Evolutionary conservation across 257 asterid genomes (phyloP), one percentile per base, ranked within the genome.

Genomic region (Gynochthodes officinalis): DNA sequence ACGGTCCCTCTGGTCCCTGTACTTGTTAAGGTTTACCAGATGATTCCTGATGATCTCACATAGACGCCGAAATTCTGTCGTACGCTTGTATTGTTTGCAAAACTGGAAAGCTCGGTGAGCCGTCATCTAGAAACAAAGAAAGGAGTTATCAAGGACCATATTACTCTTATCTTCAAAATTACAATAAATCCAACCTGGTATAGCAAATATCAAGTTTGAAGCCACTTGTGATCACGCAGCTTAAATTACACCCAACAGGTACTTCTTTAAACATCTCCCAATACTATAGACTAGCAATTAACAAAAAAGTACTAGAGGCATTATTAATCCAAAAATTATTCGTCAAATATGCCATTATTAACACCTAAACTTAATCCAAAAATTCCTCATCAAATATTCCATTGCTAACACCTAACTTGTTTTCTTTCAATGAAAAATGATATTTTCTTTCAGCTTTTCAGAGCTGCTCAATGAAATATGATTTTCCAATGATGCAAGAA

Each of bases 51-150:
- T 83, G 55, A 83, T 74, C 54, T 83, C 84, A 74, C 87, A 72
- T 7, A 83, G 52, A 43, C 86, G 77, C 2, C 84, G 82, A 67
- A 82, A 82, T 67, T 82, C 84, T 10, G 82, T 82, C 37, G 80
- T 76, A n/a, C 86, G 78, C 63, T 79, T 82, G 73, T 79, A 82
- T 65, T 73, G 78, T 76, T 79, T 82, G 71, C 86, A 82, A 28
- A 82, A 82, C 72, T 82, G 84, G 74, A 79, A 76, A 65, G 86
- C 86, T 19, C 82, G 84, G 53, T 79, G 86, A 2, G 86, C 86
- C 30, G 79, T 71, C 86, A 82, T 82, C 86, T 82, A 46, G 21
- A 33, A 44, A 52, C 23, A n/a, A 77, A 18, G 40, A 67, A 30
- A 49, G 0, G 57, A 62, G 30, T 63, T 35, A 52, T n/a, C 7